Conservation (phyloP, 192 early-diverging fungal genomes). For the Haplosporangium gracile region DNA sequence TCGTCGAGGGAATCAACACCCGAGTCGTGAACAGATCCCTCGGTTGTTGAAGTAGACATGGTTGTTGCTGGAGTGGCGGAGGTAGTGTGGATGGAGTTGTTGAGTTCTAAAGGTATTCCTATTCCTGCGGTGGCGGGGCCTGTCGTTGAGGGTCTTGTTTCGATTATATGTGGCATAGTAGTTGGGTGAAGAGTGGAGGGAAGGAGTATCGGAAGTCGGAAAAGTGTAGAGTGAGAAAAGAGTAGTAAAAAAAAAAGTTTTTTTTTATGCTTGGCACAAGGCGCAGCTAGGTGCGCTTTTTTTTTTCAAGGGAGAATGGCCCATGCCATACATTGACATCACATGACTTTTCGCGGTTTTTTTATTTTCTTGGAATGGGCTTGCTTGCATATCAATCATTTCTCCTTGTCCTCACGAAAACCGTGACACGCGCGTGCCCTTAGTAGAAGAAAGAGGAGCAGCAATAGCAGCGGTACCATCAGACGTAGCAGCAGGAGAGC, state of each 20-base stretch:
- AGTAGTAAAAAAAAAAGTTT: neutral
- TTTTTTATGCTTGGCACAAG: neutral
- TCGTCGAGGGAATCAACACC: conserved; percentile 2
- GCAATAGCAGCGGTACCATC: neutral
- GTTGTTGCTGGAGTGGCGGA: neutral
- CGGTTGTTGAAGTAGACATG: neutral
- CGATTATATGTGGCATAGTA: conserved; percentile 42
- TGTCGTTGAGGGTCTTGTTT: conserved; percentile 41
- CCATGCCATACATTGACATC: neutral
- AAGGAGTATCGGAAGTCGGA: neutral
- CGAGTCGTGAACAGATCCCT: conserved; percentile 1
- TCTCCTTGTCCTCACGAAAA: conserved; percentile 18
- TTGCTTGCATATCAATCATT: neutral
- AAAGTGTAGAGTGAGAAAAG: neutral
- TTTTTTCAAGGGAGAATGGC: neutral
- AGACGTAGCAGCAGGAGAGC: neutral
- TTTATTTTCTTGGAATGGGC: neutral
- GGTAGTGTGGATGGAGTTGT: neutral
- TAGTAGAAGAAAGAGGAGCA: neutral
- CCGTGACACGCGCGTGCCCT: conserved; percentile 13
- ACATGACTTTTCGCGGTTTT: conserved; percentile 2
- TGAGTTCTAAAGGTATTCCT: conserved; percentile 21
- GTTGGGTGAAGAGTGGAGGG: neutral
- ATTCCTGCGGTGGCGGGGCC: conserved; percentile 35
- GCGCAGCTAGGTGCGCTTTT: neutral